Base-by-base conservation (phyloP, 306 rosid species). In the Vigna reflexopilosa region DNA sequence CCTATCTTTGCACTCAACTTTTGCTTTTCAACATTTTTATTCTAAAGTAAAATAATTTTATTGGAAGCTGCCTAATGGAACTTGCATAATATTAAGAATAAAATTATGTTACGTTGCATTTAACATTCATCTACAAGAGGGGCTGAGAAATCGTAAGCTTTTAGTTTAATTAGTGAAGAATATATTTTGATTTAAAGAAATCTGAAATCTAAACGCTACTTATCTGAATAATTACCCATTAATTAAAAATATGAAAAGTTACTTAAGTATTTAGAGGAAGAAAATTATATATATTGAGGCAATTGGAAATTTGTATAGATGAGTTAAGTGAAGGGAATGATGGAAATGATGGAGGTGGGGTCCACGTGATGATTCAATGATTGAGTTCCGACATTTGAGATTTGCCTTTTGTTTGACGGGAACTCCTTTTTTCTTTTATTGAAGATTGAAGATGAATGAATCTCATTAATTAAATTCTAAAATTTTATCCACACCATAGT, bases 321-420 rank as follows among this genome's bases (percentile, higher is more conserved):
- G 9, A 5, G 10, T 40, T 40, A 8, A 40, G 11, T 8, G 2
- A 40, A 40, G 11, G 45, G 67, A 67, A 20, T 65, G 54, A 65
- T 36, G 45, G 28, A 26, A 26, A 30, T 30, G 34, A 30, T 30
- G 14, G 11, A 36, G 28, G 75, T 45, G 54, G 81, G 47, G 9
- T 56, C 81, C 45, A 42, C 58, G 48, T 5, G 48, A 64, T 76
- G 51, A 32, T 64, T 55, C 73, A 77, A 77, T 77, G 81, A 77
- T 68, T 77, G 81, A 44, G 81, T 55, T 68, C 76, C 70, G 70
- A 68, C 81, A 56, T 48, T 30, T 68, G 76, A 50, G 81, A 77
- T 77, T 55, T 67, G 49, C 8, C 56, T 67, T 66, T 64, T 66
- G 19, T 36, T 52, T 24, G 65, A 52, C 44, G 81, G 66, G 59